phyloP scores from a whole-genome alignment of 1,284 basidiomycete genomes.

The Ceratobasidium sp. region DNA sequence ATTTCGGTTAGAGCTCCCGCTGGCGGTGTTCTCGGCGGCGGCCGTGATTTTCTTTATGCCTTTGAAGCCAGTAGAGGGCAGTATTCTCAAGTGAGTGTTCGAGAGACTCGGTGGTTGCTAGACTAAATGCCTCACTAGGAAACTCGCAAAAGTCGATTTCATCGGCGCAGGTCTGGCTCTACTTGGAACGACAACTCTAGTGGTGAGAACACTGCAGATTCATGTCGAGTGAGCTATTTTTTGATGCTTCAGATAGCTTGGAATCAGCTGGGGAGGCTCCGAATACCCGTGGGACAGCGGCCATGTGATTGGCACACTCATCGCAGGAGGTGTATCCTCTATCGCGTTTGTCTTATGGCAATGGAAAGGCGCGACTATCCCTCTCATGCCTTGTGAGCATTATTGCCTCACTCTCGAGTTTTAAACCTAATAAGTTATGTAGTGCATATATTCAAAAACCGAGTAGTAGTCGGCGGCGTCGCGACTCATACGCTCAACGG shows the following conservation, averaged over 20 bases:
- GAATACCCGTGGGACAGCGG: slow-evolving; percentile 16
- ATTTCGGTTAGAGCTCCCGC: slow-evolving; percentile 58
- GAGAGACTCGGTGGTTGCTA: not conserved
- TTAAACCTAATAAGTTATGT: not conserved
- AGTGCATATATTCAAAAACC: slow-evolving; percentile 60
- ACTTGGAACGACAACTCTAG: not conserved
- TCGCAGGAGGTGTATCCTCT: not conserved
- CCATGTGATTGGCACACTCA: slow-evolving; percentile 10
- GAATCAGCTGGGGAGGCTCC: slow-evolving; percentile 25
- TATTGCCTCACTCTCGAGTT: not conserved
- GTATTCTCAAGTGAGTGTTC: slow-evolving; percentile 44
- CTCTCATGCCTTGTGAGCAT: slow-evolving; percentile 55
- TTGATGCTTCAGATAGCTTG: not conserved
- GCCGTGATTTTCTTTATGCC: slow-evolving; percentile 61
- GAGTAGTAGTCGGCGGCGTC: slow-evolving; percentile 59
- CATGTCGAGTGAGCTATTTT: not conserved
- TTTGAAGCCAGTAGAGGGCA: slow-evolving; percentile 58
- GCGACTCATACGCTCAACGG: slow-evolving; percentile 54
- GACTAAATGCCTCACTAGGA: not conserved
- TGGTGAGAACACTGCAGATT: not conserved
- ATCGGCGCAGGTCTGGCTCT: slow-evolving; percentile 4
- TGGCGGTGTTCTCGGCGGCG: slow-evolving; percentile 55
- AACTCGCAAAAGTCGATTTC: slow-evolving; percentile 18
- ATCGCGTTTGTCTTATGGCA: slow-evolving; percentile 60
- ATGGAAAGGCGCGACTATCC: slow-evolving; percentile 59